Evolutionary conservation across 140 eudicot species (phyloP).

Genomic region (Senecio squalidus): DNA sequence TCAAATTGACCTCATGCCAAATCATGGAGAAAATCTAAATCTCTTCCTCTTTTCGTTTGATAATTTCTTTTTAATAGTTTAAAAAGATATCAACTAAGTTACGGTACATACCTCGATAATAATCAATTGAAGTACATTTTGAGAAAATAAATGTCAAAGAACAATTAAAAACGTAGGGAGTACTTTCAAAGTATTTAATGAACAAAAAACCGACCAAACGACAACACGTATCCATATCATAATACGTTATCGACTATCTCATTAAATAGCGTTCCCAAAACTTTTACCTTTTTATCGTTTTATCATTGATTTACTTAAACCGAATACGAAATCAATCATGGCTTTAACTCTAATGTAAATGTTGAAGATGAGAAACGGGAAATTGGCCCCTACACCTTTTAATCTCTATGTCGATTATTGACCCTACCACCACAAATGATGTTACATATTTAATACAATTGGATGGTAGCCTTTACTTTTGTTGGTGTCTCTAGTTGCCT

Average conservation of each 20-base stretch:
- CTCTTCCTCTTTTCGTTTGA: no score
- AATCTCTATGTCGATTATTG: constrained; percentile 16
- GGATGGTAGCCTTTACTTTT: constrained; percentile 31
- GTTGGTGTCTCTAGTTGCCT: constrained; percentile 28
- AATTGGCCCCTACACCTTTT: constrained; percentile 24
- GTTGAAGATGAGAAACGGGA: constrained; percentile 1
- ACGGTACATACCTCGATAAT: no score
- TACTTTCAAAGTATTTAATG: not conserved
- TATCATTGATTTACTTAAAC: not conserved
- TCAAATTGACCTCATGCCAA: no score
- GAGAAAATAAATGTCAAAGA: not conserved
- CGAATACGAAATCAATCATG: not conserved
- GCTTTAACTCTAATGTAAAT: not conserved
- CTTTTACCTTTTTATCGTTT: no score
- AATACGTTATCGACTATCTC: not conserved
- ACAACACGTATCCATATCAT: not conserved
- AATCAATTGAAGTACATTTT: no score
- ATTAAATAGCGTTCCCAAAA: no score
- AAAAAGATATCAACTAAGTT: no score
- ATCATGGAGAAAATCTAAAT: no score
- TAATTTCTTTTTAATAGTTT: no score
- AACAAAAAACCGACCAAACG: constrained; percentile 2
- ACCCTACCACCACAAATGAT: constrained; percentile 28
- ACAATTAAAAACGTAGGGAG: not conserved
- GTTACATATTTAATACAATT: constrained; percentile 32